Base-by-base conservation (phyloP, 2,329 filamentous ascomycete species). In the Xylariaceae sp. region DNA sequence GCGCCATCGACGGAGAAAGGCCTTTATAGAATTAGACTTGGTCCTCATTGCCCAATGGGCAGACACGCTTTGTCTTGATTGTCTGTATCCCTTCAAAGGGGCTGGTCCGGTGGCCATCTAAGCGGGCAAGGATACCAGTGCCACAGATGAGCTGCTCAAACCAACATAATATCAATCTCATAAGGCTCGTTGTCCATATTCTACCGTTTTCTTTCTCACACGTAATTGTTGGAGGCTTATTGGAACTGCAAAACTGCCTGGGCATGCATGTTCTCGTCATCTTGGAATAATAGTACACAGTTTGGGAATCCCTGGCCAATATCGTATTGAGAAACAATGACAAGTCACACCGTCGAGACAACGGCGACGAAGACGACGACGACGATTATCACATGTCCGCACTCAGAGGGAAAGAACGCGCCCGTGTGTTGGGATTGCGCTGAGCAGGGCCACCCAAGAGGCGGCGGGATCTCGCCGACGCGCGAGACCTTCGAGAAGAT, bases 391-490 rank as follows among this genome's bases (percentile, higher is more conserved):
- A 45, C 23, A 7, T 53, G 49, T 43, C 48, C 46, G 1, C 58
- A 61, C 48, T 48, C 45, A 23, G 37, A 59, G n/a, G 52, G 46
- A n/a, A 52, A 43, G 18, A 42, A 48, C 18, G 2, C 59, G 19
- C 50, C 54, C 4, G 21, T 55, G 14, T 62, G 53, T 40, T 62
- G 52, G 56, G 50, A 55, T 14, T 60, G 53, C 32, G 46, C 44
- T 12, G 53, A 61, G 40, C 40, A 40, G 46, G 48, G 45, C 20
- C 49, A 43, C 18, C 48, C 42, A 3, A n/a, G 37, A 19, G 23
- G 32, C 52, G 37, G 50, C 3, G 40, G 37, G 20, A n/a, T n/a
- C n/a, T 43, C 53, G 18, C 44, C 50, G 19, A 41, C 26, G 18
- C 42, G n/a, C 14, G 48, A 52, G n/a, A 32, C 19, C 10, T 45